Percentiles rank a stretch among this genome's conserved stretches.
These are phyloP conservation scores for Globisporangium nunn DNA, from an alignment of 352 stramenopile species.

Conservation along the genomic window DNA sequence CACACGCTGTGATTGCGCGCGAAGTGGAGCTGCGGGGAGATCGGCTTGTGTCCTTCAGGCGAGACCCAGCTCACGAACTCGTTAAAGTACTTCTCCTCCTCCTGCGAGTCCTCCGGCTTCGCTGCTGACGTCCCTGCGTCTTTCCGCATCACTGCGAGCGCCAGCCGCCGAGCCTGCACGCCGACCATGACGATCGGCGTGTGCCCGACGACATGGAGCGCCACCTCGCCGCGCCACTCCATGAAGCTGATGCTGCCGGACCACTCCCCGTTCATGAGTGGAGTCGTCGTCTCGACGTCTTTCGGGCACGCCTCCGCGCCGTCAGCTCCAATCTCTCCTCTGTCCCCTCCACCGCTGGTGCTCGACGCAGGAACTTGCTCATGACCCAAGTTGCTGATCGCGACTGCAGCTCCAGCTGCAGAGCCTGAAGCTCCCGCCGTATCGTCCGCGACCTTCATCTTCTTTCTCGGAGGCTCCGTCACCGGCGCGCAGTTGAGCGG, in stretches of 20 bases:
- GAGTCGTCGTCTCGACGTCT: conserved; percentile 30
- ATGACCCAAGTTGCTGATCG: not conserved
- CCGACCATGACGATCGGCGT: conserved; percentile 73
- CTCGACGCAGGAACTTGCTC: conserved; percentile 1
- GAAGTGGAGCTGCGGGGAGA: conserved; percentile 70
- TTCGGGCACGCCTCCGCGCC: conserved; percentile 13
- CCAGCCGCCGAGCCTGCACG: conserved; percentile 68
- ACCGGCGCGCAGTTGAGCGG: conserved; percentile 61
- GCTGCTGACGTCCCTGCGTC: conserved; percentile 17
- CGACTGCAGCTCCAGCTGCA: not conserved
- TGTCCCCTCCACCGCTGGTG: conserved; percentile 1
- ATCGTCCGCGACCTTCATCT: conserved; percentile 43
- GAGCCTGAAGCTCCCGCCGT: not conserved
- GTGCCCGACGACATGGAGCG: conserved; percentile 66
- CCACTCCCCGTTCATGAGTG: conserved; percentile 63
- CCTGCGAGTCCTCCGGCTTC: conserved; percentile 26
- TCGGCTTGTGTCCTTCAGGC: conserved; percentile 51
- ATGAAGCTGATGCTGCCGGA: conserved; percentile 79
- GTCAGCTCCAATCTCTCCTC: conserved; percentile 16
- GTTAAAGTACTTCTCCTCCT: conserved; percentile 81
- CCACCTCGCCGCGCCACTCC: conserved; percentile 76
- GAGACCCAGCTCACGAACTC: conserved; percentile 79
- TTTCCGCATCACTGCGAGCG: conserved; percentile 63
- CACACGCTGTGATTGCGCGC: conserved; percentile 65
- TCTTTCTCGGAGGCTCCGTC: conserved; percentile 63